phyloP scores from a whole-genome alignment of 1,284 basidiomycete genomes.

The Boletellus deceptivus region DNA sequence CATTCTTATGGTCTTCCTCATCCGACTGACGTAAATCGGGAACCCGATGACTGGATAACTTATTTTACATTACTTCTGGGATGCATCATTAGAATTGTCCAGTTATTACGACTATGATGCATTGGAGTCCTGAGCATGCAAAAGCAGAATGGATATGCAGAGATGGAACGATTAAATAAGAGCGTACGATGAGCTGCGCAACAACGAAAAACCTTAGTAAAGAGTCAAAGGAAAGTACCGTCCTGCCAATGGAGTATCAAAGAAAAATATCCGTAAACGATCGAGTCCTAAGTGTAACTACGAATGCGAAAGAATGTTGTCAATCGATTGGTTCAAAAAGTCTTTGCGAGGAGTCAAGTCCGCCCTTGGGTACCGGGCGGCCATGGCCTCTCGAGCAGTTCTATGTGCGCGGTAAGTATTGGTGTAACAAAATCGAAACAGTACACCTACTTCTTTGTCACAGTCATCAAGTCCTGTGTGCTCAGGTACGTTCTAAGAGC shows the following conservation, averaged over 20 bases:
- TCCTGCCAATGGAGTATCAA: slow-evolving; percentile 6
- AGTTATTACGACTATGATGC: slow-evolving; percentile 2
- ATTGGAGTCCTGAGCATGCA: slow-evolving; percentile 10
- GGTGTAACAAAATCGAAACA: not conserved
- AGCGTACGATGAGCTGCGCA: slow-evolving; percentile 3
- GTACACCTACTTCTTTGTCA: slow-evolving; percentile 82
- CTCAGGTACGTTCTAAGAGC: slow-evolving; percentile 82
- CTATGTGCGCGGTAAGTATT: slow-evolving; percentile 39
- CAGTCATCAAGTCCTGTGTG: slow-evolving; percentile 91
- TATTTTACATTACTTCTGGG: slow-evolving; percentile 3
- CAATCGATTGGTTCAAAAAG: slow-evolving; percentile 89
- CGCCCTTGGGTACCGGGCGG: slow-evolving; percentile 85
- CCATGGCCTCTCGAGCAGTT: slow-evolving; percentile 84
- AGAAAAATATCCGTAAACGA: slow-evolving; percentile 10
- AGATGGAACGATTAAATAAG: slow-evolving; percentile 7
- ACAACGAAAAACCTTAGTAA: slow-evolving; percentile 10
- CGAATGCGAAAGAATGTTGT: slow-evolving; percentile 82
- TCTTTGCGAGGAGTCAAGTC: slow-evolving; percentile 75
- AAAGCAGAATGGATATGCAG: slow-evolving; percentile 4
- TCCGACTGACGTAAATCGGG: slow-evolving; percentile 52
- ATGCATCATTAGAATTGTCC: slow-evolving; percentile 11
- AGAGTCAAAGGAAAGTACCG: not conserved
- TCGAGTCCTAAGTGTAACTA: slow-evolving; percentile 32
- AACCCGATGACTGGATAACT: not conserved
- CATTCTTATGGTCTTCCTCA: slow-evolving; percentile 68